Conservation (phyloP, 306 rosid genomes). For the Quercus robur region DNA sequence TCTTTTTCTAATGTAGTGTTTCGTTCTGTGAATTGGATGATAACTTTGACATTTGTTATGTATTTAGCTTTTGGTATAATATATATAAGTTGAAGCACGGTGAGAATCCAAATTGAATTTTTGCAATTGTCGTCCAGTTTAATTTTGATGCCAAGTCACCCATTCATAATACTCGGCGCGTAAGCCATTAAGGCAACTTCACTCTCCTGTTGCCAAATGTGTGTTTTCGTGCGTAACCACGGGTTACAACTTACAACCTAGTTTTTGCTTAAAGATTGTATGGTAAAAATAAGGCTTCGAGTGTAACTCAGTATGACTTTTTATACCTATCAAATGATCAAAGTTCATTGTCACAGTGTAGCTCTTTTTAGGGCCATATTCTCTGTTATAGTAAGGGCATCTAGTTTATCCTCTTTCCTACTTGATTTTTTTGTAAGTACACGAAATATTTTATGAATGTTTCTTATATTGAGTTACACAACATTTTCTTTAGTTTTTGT, state of each 20-base stretch:
- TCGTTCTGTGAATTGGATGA: not conserved
- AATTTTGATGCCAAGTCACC: too few relatives aligned
- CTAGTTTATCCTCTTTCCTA: not conserved
- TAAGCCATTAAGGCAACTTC: too few relatives aligned
- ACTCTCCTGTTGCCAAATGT: too few relatives aligned
- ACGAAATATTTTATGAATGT: not conserved
- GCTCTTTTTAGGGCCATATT: not conserved
- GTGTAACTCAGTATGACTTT: not conserved
- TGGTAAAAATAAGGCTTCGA: not conserved
- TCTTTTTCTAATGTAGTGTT: not conserved
- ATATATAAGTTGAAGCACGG: too few relatives aligned
- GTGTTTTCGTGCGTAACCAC: too few relatives aligned
- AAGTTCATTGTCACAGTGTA: not conserved
- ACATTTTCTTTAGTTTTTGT: not conserved
- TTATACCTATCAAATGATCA: not conserved
- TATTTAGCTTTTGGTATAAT: not conserved
- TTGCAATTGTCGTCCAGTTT: too few relatives aligned
- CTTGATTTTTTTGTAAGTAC: not conserved
- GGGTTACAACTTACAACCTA: too few relatives aligned
- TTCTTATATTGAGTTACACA: too few relatives aligned
- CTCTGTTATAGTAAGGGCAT: not conserved
- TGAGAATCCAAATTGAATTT: too few relatives aligned
- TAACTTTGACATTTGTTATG: not conserved
- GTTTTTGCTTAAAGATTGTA: not conserved
- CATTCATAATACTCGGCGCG: too few relatives aligned